These are phyloP conservation scores for Tephrocybe sp. DNA, from an alignment of 768 basidiomycete genomes.

Conservation along the genomic window DNA sequence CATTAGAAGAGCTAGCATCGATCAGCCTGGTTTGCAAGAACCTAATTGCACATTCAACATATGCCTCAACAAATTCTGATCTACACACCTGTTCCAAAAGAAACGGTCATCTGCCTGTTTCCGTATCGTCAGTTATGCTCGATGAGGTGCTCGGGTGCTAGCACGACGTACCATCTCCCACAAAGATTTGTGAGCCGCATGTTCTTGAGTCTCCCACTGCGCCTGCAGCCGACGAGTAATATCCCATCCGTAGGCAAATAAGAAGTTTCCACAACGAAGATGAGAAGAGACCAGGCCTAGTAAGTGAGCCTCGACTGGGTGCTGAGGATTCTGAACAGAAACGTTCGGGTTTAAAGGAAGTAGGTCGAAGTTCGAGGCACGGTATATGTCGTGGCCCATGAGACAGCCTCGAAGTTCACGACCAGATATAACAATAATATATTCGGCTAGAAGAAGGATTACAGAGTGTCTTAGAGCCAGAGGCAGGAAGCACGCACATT, in stretches of 20 bases:
- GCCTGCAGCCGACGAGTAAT: conserved; percentile 84
- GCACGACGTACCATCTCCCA: conserved; percentile 71
- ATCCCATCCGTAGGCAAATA: conserved; percentile 92
- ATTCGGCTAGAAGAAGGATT: conserved; percentile 72
- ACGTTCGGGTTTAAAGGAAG: conserved; percentile 80
- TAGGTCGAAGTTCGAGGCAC: conserved; percentile 88
- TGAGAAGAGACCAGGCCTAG: conserved; percentile 86
- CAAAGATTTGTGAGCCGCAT: conserved; percentile 53
- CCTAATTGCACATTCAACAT: conserved; percentile 24
- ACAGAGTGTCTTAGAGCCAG: background rate
- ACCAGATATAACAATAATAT: conserved; percentile 85
- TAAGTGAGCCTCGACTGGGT: conserved; percentile 87
- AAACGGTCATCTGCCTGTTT: conserved; percentile 89
- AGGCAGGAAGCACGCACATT: conserved; percentile 44
- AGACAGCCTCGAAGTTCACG: conserved; percentile 77
- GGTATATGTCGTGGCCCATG: conserved; percentile 85
- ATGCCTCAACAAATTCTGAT: background rate
- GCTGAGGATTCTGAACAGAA: conserved; percentile 65
- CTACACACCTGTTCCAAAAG: conserved; percentile 91
- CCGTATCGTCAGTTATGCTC: background rate
- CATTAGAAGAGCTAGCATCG: conserved; percentile 40
- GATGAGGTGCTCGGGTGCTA: background rate
- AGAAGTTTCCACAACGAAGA: conserved; percentile 73
- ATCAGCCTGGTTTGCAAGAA: conserved; percentile 39
- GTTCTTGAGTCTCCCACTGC: conserved; percentile 63